Evolutionary conservation across 2,329 filamentous ascomycete species (phyloP).

Genomic region (Lecanicillium sp.): DNA sequence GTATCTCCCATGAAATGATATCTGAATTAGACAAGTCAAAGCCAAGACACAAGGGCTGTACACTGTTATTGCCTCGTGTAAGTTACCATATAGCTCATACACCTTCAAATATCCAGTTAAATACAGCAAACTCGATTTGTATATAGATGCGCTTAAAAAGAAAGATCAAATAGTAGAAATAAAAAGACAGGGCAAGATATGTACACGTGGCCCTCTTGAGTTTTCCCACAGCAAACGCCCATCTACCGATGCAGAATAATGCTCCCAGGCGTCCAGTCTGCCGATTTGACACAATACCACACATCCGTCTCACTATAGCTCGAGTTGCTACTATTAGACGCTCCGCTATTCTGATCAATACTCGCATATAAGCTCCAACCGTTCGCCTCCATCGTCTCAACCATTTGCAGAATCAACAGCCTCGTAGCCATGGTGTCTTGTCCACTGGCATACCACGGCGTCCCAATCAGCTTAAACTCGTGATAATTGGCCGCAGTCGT

Average conservation of each 20-base stretch:
- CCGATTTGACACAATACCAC: constrained; percentile 8
- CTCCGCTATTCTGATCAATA: constrained; percentile 7
- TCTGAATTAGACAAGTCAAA: too few species aligned
- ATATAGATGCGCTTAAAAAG: too few species aligned
- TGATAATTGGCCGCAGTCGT: not conserved
- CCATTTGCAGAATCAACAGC: constrained; percentile 4
- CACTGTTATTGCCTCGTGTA: too few species aligned
- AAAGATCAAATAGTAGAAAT: too few species aligned
- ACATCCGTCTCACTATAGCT: constrained; percentile 6
- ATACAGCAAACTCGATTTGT: too few species aligned
- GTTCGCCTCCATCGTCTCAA: constrained; percentile 5
- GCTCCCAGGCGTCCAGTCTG: constrained; percentile 7
- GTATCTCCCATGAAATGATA: too few species aligned
- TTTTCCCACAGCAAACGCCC: too few species aligned
- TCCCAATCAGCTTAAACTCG: constrained; percentile 4
- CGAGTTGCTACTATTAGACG: not conserved
- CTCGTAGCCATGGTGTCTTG: constrained; percentile 4
- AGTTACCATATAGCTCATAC: too few species aligned
- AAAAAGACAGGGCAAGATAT: too few species aligned
- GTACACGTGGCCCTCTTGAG: too few species aligned
- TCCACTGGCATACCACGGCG: constrained; percentile 4
- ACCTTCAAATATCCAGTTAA: too few species aligned
- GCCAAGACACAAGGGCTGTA: too few species aligned
- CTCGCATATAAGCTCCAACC: constrained; percentile 8
- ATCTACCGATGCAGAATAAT: constrained; percentile 6